Conservation (phyloP, 1,139 yeast genomes). For the Suhomyces panamericanus region DNA sequence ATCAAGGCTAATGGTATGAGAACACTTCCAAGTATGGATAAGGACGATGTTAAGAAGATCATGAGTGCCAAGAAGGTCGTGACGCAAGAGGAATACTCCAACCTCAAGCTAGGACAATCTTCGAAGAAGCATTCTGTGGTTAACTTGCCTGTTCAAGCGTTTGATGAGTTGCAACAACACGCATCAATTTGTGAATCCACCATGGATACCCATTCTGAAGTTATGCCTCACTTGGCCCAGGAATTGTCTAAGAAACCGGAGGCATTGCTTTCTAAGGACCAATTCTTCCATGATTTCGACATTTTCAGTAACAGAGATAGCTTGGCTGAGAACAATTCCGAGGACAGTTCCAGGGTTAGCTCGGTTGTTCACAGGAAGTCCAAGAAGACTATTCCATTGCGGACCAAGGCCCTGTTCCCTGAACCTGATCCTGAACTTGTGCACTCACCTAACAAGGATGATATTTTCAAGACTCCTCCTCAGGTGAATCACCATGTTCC, state of each 20-base stretch:
- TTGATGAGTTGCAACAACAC: slow-evolving; percentile 38
- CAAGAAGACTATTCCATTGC: slow-evolving; percentile 5
- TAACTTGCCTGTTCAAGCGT: slow-evolving; percentile 27
- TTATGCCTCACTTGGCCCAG: slow-evolving; percentile 35
- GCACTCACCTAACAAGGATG: slow-evolving; percentile 20
- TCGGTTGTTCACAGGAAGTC: slow-evolving; percentile 17
- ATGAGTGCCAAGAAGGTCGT: slow-evolving; percentile 41
- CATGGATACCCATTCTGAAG: slow-evolving; percentile 23
- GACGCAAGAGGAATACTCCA: slow-evolving; percentile 45
- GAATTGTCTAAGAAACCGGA: slow-evolving; percentile 39
- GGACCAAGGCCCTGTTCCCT: slow-evolving; percentile 22
- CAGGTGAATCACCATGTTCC: slow-evolving; percentile 11
- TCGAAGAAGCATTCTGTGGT: slow-evolving; percentile 35
- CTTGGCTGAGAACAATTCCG: slow-evolving; percentile 14
- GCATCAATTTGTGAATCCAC: slow-evolving; percentile 45
- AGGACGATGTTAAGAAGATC: slow-evolving; percentile 46
- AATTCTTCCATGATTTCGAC: slow-evolving; percentile 38
- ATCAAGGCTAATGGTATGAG: slow-evolving; percentile 44
- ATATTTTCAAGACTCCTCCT: slow-evolving; percentile 33
- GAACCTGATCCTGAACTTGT: slow-evolving; percentile 41
- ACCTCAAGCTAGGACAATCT: slow-evolving; percentile 33
- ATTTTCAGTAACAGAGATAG: slow-evolving; percentile 15
- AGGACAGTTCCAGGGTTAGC: slow-evolving; percentile 16
- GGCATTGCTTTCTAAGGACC: slow-evolving; percentile 36
- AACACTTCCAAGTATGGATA: slow-evolving; percentile 50